These are phyloP conservation scores for Nepenthes mirabilis DNA, from an alignment of 148 eudicot species.

Conservation along the genomic window DNA sequence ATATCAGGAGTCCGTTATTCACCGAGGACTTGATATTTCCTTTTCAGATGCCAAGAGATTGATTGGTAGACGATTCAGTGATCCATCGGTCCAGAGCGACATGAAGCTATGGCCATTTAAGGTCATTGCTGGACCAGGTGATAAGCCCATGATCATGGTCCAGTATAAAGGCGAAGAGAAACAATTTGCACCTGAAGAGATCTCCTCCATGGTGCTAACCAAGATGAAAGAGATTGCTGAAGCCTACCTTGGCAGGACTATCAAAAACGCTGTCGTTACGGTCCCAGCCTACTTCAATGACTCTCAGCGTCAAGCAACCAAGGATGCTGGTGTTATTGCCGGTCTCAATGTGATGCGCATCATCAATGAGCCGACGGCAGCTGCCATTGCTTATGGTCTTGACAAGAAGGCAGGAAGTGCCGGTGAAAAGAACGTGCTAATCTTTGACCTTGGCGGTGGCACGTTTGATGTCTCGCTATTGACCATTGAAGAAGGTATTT, in stretches of 20 bases:
- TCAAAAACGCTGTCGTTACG: slow-evolving; percentile 44
- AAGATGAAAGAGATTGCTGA: slow-evolving; percentile 48
- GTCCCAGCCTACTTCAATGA: slow-evolving; percentile 49
- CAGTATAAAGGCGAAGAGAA: slow-evolving; percentile 36
- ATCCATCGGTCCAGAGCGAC: slow-evolving; percentile 37
- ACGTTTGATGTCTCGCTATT: slow-evolving; percentile 37
- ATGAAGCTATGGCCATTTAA: slow-evolving; percentile 49
- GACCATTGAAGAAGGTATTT: slow-evolving; percentile 46
- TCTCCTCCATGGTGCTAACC: slow-evolving; percentile 39
- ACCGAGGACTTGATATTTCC: neutral
- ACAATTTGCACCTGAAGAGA: slow-evolving; percentile 36
- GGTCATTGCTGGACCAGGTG: slow-evolving; percentile 35
- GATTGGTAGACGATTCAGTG: slow-evolving; percentile 41
- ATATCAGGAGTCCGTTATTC: no score
- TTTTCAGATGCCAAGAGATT: slow-evolving; percentile 44
- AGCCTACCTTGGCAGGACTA: slow-evolving; percentile 27
- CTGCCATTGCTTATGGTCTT: slow-evolving; percentile 47
- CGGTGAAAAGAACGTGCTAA: slow-evolving; percentile 43
- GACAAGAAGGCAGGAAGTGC: slow-evolving; percentile 33
- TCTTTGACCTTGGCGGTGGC: slow-evolving; percentile 44
- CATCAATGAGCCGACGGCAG: slow-evolving; percentile 48
- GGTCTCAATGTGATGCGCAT: slow-evolving; percentile 43
- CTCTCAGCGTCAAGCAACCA: slow-evolving; percentile 45
- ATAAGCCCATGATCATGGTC: slow-evolving; percentile 44
- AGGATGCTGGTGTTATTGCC: slow-evolving; percentile 44